Conservation (phyloP, 345 rosid genomes). For the Theobroma cacao region DNA sequence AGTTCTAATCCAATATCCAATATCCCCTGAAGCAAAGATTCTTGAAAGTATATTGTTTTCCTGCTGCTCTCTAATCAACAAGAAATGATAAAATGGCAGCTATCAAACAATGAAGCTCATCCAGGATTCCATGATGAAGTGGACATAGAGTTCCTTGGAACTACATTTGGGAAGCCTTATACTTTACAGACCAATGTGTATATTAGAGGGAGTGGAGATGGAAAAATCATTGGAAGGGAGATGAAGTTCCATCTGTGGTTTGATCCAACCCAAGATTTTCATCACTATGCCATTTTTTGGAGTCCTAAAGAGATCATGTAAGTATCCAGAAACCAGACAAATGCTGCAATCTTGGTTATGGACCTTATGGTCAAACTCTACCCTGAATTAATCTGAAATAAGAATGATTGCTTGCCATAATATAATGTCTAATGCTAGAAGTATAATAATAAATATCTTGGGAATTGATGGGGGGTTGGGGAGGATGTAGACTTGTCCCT, state of each 20-base stretch:
- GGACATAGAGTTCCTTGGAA: slow-evolving; percentile 93
- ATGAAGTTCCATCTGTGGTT: slow-evolving; percentile 94
- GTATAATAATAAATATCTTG: neutral
- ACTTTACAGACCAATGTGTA: slow-evolving; percentile 95
- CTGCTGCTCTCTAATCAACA: neutral
- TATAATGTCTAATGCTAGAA: neutral
- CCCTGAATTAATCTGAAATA: neutral
- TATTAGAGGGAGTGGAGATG: slow-evolving; percentile 95
- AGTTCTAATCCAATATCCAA: neutral
- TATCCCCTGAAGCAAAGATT: neutral
- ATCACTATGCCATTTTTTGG: slow-evolving; percentile 92
- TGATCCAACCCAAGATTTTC: slow-evolving; percentile 82
- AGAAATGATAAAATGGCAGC: slow-evolving; percentile 35
- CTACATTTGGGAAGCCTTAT: slow-evolving; percentile 89
- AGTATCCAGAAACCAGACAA: slow-evolving; percentile 24
- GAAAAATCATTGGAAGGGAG: slow-evolving; percentile 84
- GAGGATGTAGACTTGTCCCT: neutral
- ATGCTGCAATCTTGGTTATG: neutral
- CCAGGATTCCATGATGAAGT: slow-evolving; percentile 93
- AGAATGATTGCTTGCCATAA: neutral
- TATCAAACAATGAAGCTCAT: slow-evolving; percentile 85
- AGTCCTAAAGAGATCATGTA: slow-evolving; percentile 91
- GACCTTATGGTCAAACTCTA: neutral
- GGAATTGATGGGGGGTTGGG: neutral
- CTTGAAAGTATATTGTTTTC: neutral